These are phyloP conservation scores for Cadophora luteo-olivacea DNA, from an alignment of 2,329 filamentous ascomycete species.

Conservation along the genomic window DNA sequence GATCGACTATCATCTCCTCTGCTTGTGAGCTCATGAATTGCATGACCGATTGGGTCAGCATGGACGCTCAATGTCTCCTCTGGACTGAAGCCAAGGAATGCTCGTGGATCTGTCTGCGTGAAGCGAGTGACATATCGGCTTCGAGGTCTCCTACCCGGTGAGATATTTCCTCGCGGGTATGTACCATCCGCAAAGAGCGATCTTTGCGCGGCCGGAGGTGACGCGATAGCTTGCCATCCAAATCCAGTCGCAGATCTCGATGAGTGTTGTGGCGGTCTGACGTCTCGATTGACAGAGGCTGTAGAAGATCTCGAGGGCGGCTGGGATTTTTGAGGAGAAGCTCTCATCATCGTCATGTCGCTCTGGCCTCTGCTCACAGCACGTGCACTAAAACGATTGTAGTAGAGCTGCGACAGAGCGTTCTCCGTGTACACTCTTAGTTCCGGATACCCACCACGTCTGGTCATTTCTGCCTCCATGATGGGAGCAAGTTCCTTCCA, in stretches of 20 bases:
- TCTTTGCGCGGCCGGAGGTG: no score
- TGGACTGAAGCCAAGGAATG: neutral
- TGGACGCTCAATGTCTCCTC: conserved; percentile 11
- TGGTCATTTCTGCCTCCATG: conserved; percentile 13
- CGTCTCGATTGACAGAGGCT: neutral
- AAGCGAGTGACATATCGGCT: neutral
- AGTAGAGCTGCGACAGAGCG: neutral
- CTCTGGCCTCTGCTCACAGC: neutral
- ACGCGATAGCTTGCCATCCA: no score
- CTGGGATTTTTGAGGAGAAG: neutral
- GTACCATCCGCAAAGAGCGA: neutral
- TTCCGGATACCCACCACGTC: neutral
- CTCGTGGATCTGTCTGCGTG: neutral
- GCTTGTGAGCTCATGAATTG: neutral
- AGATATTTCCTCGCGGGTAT: neutral
- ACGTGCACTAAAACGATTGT: neutral
- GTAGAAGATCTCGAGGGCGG: neutral
- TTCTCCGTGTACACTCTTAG: neutral
- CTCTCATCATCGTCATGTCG: neutral
- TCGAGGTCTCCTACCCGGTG: neutral
- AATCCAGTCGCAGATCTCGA: no score
- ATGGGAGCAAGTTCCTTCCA: conserved; percentile 2
- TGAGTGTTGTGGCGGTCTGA: neutral
- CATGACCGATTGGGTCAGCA: neutral
- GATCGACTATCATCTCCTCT: neutral